A percentile compares a stretch with the other conserved stretches of the same genome.
Conservation (phyloP, 2,329 filamentous ascomycete genomes). For the Talaromyces sp. region DNA sequence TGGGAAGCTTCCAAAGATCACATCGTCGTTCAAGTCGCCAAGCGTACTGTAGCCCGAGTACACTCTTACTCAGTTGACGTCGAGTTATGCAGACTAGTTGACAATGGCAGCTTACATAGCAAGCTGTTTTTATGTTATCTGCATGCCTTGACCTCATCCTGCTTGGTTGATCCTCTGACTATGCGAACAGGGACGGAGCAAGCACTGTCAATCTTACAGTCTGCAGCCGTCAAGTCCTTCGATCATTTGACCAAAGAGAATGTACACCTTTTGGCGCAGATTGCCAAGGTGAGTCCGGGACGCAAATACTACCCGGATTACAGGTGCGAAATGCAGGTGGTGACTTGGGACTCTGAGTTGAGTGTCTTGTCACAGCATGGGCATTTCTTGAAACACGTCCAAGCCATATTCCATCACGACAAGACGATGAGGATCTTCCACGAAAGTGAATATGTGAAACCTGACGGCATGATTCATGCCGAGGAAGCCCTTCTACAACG, state of each 20-base stretch:
- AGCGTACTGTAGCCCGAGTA: constrained; percentile 35
- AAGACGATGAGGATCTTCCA: no score
- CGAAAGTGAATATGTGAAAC: constrained; percentile 11
- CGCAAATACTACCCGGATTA: constrained; percentile 3
- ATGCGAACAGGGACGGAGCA: constrained; percentile 11
- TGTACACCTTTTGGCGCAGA: background rate
- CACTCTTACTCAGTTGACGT: background rate
- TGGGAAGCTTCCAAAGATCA: background rate
- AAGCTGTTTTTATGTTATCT: constrained; percentile 50
- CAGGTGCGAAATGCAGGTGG: background rate
- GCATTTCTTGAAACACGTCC: no score
- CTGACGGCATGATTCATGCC: constrained; percentile 6
- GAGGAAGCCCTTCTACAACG: background rate
- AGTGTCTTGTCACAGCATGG: no score
- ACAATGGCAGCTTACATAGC: constrained; percentile 51
- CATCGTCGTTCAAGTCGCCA: background rate
- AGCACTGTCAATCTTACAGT: constrained; percentile 11
- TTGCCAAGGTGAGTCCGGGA: background rate
- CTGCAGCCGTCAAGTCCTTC: constrained; percentile 4
- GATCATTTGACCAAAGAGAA: background rate
- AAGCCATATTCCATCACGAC: no score
- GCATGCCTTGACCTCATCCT: constrained; percentile 37
- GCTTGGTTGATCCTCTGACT: constrained; percentile 31
- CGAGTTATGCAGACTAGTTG: constrained; percentile 42
- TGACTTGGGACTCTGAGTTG: background rate